Conservation (phyloP, 495 filamentous ascomycete genomes). For the Hypoxylon lienhwacheense region DNA sequence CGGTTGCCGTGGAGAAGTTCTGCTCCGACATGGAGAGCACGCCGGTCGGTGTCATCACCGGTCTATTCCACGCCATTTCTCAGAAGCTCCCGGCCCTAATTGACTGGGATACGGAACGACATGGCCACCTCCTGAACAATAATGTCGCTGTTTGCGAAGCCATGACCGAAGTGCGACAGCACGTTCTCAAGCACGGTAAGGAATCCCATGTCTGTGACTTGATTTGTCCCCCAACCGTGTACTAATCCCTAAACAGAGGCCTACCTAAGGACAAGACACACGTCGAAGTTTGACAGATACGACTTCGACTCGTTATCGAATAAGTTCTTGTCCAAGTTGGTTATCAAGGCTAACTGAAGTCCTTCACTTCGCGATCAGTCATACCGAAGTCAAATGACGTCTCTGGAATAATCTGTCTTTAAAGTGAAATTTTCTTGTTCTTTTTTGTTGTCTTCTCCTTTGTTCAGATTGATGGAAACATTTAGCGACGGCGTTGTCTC, state of each 20-base stretch:
- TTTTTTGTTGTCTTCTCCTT: conserved; percentile 20
- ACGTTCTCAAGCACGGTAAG: conserved; percentile 88
- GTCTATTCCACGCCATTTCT: conserved; percentile 92
- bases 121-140: conserved; percentile 82
- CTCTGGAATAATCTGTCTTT: too few species aligned
- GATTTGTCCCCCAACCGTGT: not conserved
- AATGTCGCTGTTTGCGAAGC: conserved; percentile 89
- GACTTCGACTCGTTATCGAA: conserved; percentile 94
- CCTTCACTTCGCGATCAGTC: not conserved
- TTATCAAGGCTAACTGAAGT: conserved; percentile 82
- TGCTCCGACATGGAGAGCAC: conserved; percentile 92
- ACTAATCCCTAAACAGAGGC: conserved; percentile 47
- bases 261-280: conserved; percentile 57
- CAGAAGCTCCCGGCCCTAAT: conserved; percentile 87
- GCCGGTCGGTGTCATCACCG: conserved; percentile 90
- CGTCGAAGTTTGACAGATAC: conserved; percentile 76
- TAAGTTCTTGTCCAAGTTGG: conserved; percentile 91
- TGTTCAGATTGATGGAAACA: conserved; percentile 41
- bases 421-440: too few species aligned
- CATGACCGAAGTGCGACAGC: conserved; percentile 87
- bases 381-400: too few species aligned
- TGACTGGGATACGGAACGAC: conserved; percentile 88
- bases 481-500: conserved; percentile 40
- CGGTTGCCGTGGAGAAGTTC: conserved; percentile 82
- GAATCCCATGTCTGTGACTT: not conserved